Evolutionary conservation across 2,329 filamentous ascomycete genomes (phyloP), one percentile per base, ranked within the genome.

Genomic region (Curvularia lunata): DNA sequence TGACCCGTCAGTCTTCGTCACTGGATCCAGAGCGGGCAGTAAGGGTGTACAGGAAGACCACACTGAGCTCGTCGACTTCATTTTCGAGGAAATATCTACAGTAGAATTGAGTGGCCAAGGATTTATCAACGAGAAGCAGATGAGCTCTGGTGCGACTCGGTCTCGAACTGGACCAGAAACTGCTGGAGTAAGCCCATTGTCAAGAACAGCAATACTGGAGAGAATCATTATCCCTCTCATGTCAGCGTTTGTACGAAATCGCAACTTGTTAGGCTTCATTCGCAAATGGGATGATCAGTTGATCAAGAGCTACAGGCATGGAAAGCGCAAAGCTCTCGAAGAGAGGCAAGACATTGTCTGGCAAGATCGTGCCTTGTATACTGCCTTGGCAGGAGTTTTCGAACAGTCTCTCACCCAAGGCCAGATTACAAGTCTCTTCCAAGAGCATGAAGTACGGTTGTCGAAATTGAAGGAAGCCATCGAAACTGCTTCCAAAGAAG

Each of bases 281-380:
- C 61, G 58, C n/a, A 62, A 63, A 50, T 78, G 75, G 75, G 69
- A 76, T 47, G 54, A 62, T 8, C 74, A 78, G 43, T 65, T 78
- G 0, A 60, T 62, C 28, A 63, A 58, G 27, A 65, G 58, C 48
- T 57, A 63, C 42, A 58, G 57, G 27, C 43, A 59, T 28, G 51
- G 62, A 25, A 59, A 58, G 6, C 69, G 67, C n/a, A 63, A 64
- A 27, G 49, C 59, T 18, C 55, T 70, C 46, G 56, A 63, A 56
- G 60, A 65, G 23, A 51, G 61, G 27, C 59, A 49, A 23, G 45
- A 59, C 9, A 53, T 66, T 13, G 64, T 77, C 12, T 77, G 75
- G 75, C 66, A 73, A 61, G 67, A 72, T 23, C 61, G 62, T 5
- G 55, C 58, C 2, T 48, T 77, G 12, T 52, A 52, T 30, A 53